phyloP scores from a whole-genome alignment of 192 early-diverging fungal genomes.

The Thoreauomyces humboldtii region DNA sequence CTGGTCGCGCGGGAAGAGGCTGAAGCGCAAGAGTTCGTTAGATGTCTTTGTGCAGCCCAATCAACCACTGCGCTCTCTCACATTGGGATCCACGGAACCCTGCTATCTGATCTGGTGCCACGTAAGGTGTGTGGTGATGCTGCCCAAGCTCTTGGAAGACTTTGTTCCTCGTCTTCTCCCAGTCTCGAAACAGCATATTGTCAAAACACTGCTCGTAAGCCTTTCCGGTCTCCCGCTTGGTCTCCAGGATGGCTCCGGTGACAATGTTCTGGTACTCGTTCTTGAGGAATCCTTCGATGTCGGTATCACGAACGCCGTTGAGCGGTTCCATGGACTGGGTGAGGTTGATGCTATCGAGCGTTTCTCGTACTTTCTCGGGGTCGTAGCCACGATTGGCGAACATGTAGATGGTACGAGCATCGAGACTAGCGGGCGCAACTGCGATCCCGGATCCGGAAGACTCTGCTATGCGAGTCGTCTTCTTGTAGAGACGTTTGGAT shows the following conservation, averaged over 20 bases:
- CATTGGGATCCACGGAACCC: not conserved
- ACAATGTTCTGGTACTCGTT: slow-evolving; percentile 78
- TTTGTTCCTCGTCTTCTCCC: slow-evolving; percentile 69
- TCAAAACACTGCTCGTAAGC: slow-evolving; percentile 70
- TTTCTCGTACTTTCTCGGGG: slow-evolving; percentile 63
- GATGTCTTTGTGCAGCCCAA: too few relatives aligned
- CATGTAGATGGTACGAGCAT: slow-evolving; percentile 55
- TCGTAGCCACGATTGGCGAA: slow-evolving; percentile 79
- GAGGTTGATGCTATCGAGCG: slow-evolving; percentile 64
- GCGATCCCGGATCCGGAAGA: slow-evolving; percentile 30
- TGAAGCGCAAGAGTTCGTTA: too few relatives aligned
- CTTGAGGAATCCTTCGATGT: slow-evolving; percentile 74
- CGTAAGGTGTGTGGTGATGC: slow-evolving; percentile 21
- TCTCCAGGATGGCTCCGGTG: slow-evolving; percentile 66
- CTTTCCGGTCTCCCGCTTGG: slow-evolving; percentile 49
- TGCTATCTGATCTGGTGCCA: not conserved
- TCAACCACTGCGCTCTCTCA: not conserved
- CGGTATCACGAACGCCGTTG: slow-evolving; percentile 74
- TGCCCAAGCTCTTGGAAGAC: slow-evolving; percentile 86
- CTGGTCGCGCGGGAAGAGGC: too few relatives aligned
- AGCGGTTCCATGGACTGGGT: slow-evolving; percentile 71
- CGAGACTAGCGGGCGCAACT: slow-evolving; percentile 30
- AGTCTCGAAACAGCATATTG: slow-evolving; percentile 56
- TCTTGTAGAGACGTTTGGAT: slow-evolving; percentile 68
- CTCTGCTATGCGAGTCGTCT: slow-evolving; percentile 20